phyloP scores from a whole-genome alignment of 495 filamentous ascomycete species.

The Daldinia concentrica region DNA sequence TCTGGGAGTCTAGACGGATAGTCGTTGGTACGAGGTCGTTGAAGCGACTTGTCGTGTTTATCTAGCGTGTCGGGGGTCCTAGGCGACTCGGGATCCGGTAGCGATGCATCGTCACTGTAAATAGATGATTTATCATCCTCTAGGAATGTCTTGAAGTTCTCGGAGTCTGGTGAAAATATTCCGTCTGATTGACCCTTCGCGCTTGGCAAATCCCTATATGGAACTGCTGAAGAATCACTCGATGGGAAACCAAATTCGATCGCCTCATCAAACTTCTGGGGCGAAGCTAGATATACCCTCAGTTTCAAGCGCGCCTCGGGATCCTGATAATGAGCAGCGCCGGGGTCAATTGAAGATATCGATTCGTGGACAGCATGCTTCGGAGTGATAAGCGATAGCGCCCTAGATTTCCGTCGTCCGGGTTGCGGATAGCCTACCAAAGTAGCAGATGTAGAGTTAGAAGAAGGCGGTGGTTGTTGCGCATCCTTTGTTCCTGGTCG shows the following conservation, averaged over 20 bases:
- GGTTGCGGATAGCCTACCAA: slow-evolving; percentile 45
- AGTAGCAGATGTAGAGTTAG: slow-evolving; percentile 50
- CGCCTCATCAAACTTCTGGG: slow-evolving; percentile 95
- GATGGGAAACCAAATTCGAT: slow-evolving; percentile 93
- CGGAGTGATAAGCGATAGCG: slow-evolving; percentile 59
- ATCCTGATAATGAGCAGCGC: slow-evolving; percentile 86
- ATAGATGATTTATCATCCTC: slow-evolving; percentile 57
- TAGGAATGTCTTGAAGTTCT: slow-evolving; percentile 58
- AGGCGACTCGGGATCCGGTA: slow-evolving; percentile 63
- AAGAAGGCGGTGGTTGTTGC: slow-evolving; percentile 31
- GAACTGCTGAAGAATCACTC: slow-evolving; percentile 49
- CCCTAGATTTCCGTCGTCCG: slow-evolving; percentile 57
- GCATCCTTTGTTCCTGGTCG: slow-evolving; percentile 55
- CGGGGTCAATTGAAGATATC: slow-evolving; percentile 71
- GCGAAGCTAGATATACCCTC: slow-evolving; percentile 86
- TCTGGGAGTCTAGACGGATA: slow-evolving; percentile 47
- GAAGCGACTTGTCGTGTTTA: slow-evolving; percentile 50
- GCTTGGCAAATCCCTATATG: slow-evolving; percentile 24
- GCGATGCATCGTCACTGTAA: slow-evolving; percentile 61
- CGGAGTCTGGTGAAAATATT: slow-evolving; percentile 46
- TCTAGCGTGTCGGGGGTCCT: slow-evolving; percentile 61
- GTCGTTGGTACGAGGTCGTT: slow-evolving; percentile 29
- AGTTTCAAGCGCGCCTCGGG: slow-evolving; percentile 88
- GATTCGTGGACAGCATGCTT: slow-evolving; percentile 59
- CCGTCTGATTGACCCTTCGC: slow-evolving; percentile 38